These are phyloP conservation scores for Paramecium octaurelia DNA, from an alignment of 73 alveolate species.

Conservation along the genomic window DNA sequence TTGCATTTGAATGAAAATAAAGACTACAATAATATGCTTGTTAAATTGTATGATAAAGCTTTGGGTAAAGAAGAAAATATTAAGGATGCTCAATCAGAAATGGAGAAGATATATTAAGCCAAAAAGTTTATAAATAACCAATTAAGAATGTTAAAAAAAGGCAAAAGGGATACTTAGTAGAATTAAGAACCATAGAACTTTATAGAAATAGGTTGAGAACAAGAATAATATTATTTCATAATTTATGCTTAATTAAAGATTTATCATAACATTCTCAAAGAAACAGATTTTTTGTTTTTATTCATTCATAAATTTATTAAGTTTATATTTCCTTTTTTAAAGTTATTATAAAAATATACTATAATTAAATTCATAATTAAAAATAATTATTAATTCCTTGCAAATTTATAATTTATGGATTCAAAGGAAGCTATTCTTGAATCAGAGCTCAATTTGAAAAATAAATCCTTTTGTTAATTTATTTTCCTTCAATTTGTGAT, in stretches of 20 bases:
- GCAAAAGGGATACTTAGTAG: background rate
- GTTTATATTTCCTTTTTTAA: too few species aligned
- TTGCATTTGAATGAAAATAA: background rate
- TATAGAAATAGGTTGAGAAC: background rate
- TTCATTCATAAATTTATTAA: background rate
- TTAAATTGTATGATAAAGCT: background rate
- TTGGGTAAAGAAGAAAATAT: background rate
- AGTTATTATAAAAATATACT: too few species aligned
- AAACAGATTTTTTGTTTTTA: background rate
- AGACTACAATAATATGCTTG: background rate
- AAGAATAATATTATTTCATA: background rate
- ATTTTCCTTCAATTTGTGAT: background rate
- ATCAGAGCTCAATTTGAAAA: background rate
- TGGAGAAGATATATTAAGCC: background rate
- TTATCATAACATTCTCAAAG: background rate
- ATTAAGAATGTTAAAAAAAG: background rate
- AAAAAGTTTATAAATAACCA: background rate
- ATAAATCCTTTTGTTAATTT: background rate
- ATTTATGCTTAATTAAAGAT: background rate
- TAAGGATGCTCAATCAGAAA: background rate
- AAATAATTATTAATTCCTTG: too few species aligned
- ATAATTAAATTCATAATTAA: too few species aligned
- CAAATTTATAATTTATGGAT: background rate
- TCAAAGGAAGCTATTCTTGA: too few species aligned
- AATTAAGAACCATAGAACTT: background rate